Evolutionary conservation across 2,329 filamentous ascomycete species (phyloP), one percentile per base, ranked within the genome.

Genomic region (Cordyceps militaris): DNA sequence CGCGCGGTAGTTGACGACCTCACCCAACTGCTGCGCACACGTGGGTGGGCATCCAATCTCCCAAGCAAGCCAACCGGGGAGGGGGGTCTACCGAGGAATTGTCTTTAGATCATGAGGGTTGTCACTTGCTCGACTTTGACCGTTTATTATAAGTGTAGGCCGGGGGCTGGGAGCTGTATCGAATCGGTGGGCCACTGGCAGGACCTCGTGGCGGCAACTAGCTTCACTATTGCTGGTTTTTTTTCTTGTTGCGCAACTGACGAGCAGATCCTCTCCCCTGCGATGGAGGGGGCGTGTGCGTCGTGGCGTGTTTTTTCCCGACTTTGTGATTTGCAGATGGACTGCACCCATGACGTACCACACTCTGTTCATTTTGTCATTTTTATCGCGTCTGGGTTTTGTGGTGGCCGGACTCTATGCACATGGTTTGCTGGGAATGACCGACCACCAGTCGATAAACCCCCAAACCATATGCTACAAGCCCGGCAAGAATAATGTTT

Each of bases 31-130:
- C 19, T 32, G 40, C 19, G 16, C 19, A 46, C 51, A 54, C 51
- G 51, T 54, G 51, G 51, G 51, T 44, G 40, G 38, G 40, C 51
- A 54, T 54, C 40, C 46, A 28, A 54, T 54, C 38, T 54, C 51
- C 51, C 40, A 13, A 36, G 14, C 40, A 13, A 36, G 14, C 6
- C 34, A 16, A 36, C 34, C 7, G 34, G 34, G 34, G 34, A 16
- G 6, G 4, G 14, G 13, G 34, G 13, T 14, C 13, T 36, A 5
- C n/a, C 34, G 34, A 34, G 11, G 13, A n/a, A n/a, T n/a, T n/a
- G n/a, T n/a, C n/a, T n/a, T n/a, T n/a, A n/a, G n/a, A n/a, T n/a
- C n/a, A n/a, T n/a, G n/a, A n/a, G n/a, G n/a, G n/a, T n/a, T n/a
- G n/a, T n/a, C n/a, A n/a, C n/a, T n/a, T n/a, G n/a, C n/a, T n/a